phyloP scores from a whole-genome alignment of 23 red algal species.

The Agarophyton chilense region DNA sequence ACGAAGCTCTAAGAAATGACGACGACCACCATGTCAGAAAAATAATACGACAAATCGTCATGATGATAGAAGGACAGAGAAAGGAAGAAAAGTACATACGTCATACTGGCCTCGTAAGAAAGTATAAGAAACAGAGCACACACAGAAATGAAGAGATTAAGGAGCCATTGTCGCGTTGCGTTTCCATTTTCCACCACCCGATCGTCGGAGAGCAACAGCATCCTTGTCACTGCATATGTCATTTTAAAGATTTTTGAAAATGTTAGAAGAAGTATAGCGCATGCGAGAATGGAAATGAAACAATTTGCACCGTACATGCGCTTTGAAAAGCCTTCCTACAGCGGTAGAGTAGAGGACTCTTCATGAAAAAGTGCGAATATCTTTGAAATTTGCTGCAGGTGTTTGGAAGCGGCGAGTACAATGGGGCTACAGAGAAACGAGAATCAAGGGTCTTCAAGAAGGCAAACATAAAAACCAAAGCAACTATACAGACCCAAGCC shows the following conservation, averaged over 20 bases:
- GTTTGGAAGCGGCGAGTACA: background rate
- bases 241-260: too few relatives aligned
- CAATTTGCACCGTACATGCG: too few relatives aligned
- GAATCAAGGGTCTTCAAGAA: slow-evolving; percentile 22
- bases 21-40: background rate
- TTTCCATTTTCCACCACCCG: too few relatives aligned
- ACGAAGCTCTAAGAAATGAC: background rate
- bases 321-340: slow-evolving; percentile 42
- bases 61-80: background rate
- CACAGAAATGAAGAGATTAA: too few relatives aligned
- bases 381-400: background rate
- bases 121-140: too few relatives aligned
- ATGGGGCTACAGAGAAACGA: background rate
- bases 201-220: too few relatives aligned
- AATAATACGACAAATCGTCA: background rate
- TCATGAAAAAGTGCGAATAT: background rate
- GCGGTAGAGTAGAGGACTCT: background rate
- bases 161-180: too few relatives aligned
- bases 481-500: slow-evolving; percentile 18
- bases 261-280: too few relatives aligned
- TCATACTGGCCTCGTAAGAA: too few relatives aligned
- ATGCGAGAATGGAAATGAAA: too few relatives aligned
- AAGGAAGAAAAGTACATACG: slow-evolving; percentile 4
- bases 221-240: too few relatives aligned
- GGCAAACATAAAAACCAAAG: background rate